Evolutionary conservation across 2,329 filamentous ascomycete genomes (phyloP).

Genomic region (Penicillium hesseltinei): DNA sequence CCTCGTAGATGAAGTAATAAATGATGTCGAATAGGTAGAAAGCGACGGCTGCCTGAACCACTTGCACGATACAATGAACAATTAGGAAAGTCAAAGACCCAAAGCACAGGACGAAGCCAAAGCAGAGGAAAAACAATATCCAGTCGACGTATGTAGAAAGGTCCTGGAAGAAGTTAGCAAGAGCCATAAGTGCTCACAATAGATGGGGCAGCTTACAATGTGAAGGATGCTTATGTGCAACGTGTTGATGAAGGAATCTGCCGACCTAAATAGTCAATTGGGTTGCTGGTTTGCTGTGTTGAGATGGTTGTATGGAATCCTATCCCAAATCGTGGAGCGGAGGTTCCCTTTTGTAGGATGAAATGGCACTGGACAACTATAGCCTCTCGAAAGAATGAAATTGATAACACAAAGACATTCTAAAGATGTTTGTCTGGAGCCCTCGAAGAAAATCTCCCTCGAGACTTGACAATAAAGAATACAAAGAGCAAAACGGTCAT

Average conservation of each 20-base stretch:
- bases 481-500: constrained; percentile 1
- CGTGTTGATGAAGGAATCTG: background rate
- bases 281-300: background rate
- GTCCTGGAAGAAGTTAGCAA: background rate
- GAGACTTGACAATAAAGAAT: background rate
- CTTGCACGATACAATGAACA: background rate
- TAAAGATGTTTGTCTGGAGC: background rate
- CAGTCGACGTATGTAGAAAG: background rate
- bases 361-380: background rate
- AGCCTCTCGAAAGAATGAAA: background rate
- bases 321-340: background rate
- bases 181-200: background rate
- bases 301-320: background rate
- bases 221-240: background rate
- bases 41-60: background rate
- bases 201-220: background rate
- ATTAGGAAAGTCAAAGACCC: background rate
- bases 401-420: background rate
- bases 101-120: background rate
- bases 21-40: background rate
- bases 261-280: background rate
- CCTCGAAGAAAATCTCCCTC: background rate
- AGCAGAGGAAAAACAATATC: background rate
- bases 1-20: background rate
- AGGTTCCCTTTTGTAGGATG: background rate